Evolutionary conservation across 2,329 filamentous ascomycete species (phyloP), one percentile per base, ranked within the genome.

Genomic region (Nemania sp.): DNA sequence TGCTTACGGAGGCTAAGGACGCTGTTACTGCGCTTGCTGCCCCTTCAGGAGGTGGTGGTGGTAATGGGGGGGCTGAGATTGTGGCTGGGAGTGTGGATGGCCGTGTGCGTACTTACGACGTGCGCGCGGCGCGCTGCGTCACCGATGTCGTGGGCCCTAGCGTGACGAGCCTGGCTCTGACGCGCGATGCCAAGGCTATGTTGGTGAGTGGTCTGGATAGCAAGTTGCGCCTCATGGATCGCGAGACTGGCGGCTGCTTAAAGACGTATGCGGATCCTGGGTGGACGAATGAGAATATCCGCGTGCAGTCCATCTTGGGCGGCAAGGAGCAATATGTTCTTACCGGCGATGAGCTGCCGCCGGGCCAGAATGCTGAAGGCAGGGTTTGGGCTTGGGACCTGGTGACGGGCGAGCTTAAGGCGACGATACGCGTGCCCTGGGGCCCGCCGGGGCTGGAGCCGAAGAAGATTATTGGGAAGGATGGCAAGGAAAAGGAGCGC

Each of bases 31-130:
- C 71, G 44, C 67, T 84, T 5, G 77, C 61, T 0, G 77, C 80
- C 14, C 67, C 74, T n/a, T n/a, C n/a, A n/a, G n/a, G n/a, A n/a
- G n/a, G n/a, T n/a, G n/a, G n/a, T n/a, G n/a, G n/a, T n/a, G n/a
- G n/a, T n/a, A n/a, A n/a, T n/a, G n/a, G n/a, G 15, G 79, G 75
- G 1, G 66, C 75, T 6, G 81, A 84, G 71, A 82, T 97, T 44
- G 72, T 91, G 1, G 80, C 82, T 1, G 91, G 88, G 0, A 92
- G 90, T 69, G 90, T 96, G 52, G 93, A 97, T 72, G 92, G 92
- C 2, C 79, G 88, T 53, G 83, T 95, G 1, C 78, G 93, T 49
- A 80, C 80, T 55, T 97, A 97, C 73, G 93, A 97, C 73, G 73
- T 96, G 34, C 80, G 91, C 49, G 88, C 83, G 78, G 92, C 92